Base-by-base conservation (phyloP, 202 grass and related monocot genomes). In the Musa balbisiana region DNA sequence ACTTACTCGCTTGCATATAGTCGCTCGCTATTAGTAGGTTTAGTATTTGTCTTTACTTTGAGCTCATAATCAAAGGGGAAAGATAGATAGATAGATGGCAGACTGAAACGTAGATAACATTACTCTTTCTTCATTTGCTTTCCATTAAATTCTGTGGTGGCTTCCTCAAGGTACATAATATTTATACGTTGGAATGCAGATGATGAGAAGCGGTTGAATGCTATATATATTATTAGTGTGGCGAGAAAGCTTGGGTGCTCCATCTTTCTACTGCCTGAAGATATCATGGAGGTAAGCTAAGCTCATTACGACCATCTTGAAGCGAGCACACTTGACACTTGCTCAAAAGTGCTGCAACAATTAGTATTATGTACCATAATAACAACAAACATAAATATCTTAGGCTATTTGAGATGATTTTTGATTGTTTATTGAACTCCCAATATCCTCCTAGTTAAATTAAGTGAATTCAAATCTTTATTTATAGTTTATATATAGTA, bases 221-320 rank as follows among this genome's bases (percentile, higher is more conserved):
- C 94, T 84, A 93, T 88, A 6, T 98, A 98, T 79, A 89, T 94
- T 54, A 98, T 98, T 74, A 98, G 95, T 82, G 85, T 98, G 81
- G 95, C 95, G 51, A 94, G 95, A 83, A 98, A 98, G 59, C 78
- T 98, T 66, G 95, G 95, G 60, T 98, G 95, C 80, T 92, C 91
- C 75, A 88, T 98, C 69, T 98, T 98, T 86, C 78, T 98, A 27
- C 82, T 98, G 73, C 91, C 95, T 20, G 95, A 98, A 82, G 95
- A 98, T 72, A 98, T 98, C 27, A 90, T 92, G 65, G 95, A 98
- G 95, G 95, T 98, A 94, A 25, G 1, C n/a, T n/a, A n/a, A 94
- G 12, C 52, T 75, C 59, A 64, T 74, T 50, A 49, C 15, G 54
- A 62, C 55, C 52, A 50, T 13, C 20, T 27, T 1, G 26, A 62